Base-by-base conservation (phyloP, 805 yeast genomes). In the Wickerhamomyces subpelliculosus region DNA sequence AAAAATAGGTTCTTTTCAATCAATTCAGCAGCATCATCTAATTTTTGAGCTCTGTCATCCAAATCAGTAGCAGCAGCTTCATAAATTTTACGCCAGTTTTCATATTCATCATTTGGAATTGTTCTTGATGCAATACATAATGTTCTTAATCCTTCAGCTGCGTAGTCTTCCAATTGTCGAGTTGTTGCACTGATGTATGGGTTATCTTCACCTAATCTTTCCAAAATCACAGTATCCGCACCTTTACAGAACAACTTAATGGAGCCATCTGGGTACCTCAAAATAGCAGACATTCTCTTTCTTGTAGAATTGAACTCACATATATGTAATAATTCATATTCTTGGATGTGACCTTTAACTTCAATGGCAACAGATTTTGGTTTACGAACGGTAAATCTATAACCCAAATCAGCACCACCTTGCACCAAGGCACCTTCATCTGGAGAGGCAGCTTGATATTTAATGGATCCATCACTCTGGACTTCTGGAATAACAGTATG, bases 361-460 rank as follows among this genome's bases (percentile, higher is more conserved):
- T 75, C 73, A 29, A 94, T 71, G 0, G 85, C 74, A 24, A 94
- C 82, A 18, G 84, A 72, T 41, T 79, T 78, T 5, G 99, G 99
- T 35, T 79, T 79, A 64, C 99, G 82, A 34, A 87, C 78, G 8
- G 75, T 73, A 57, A 93, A 94, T 45, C 73, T 78, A 57, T 83
- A 93, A 0, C 97, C 97, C 34, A 90, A 65, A 52, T 68, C 70
- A 0, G 97, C 93, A 14, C 96, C 97, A 41, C 99, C 99, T 51
- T 89, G 88, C 3, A 93, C 99, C 44, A 93, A 69, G 0, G 99
- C 99, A 36, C 98, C 98, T 67, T 94, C 98, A 65, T 93, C 99
- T 0, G 98, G 98, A 0, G 97, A 89, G 0, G 98, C 96, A 1
- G 99, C 98, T 62, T 93, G 99, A 58, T 94, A 93, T 58, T 86